A percentile compares a stretch with the other conserved stretches of the same genome.
Conservation (phyloP, 78 protist species). For the Chrysochromulina tobinii region DNA sequence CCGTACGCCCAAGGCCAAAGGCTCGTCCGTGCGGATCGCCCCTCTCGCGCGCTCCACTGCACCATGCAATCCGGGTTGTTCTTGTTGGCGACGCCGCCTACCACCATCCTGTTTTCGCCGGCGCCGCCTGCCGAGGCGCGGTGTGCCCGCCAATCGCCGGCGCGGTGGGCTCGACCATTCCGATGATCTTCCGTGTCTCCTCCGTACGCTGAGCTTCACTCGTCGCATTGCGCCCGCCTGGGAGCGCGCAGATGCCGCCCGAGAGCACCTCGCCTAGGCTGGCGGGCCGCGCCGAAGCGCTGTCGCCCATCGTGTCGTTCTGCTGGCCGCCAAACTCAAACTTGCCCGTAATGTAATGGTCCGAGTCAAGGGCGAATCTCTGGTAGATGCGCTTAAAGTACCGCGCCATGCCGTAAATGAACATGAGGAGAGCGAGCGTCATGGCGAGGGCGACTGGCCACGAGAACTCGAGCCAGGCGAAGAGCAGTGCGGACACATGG, state of each 20-base stretch:
- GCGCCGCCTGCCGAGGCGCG: not conserved
- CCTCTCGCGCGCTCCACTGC: no score
- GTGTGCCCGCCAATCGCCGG: not conserved
- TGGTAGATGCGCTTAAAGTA: not conserved
- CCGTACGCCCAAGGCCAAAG: no score
- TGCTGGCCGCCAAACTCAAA: not conserved
- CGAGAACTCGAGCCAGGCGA: conserved; percentile 12
- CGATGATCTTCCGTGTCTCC: not conserved
- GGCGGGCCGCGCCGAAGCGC: not conserved
- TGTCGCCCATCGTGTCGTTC: not conserved
- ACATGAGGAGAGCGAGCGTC: not conserved
- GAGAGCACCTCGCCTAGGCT: not conserved
- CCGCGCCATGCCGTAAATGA: conserved; percentile 4
- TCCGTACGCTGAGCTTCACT: not conserved
- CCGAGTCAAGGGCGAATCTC: not conserved
- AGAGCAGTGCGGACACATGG: not conserved
- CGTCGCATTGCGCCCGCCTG: not conserved
- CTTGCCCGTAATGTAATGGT: not conserved
- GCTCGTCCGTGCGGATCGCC: no score
- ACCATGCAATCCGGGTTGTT: no score
- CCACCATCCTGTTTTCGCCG: no score
- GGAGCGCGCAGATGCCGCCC: not conserved
- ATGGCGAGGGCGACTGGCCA: conserved; percentile 5
- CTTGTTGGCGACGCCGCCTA: no score
- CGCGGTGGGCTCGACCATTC: not conserved